These are phyloP conservation scores for Carex sylvatica DNA, from an alignment of 202 grass and related monocot species.

Conservation along the genomic window DNA sequence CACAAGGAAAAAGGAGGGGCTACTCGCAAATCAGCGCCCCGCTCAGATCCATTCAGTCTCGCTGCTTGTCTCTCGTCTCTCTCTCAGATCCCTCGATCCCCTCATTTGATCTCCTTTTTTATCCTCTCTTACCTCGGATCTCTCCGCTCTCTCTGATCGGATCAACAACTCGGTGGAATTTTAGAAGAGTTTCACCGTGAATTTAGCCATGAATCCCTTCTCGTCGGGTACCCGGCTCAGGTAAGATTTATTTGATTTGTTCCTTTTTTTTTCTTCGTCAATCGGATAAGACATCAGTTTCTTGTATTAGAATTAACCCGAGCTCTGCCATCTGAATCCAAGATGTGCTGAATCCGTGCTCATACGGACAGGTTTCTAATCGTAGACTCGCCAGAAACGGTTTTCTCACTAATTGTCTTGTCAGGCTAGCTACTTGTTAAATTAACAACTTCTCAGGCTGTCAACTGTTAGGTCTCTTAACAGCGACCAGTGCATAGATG, in stretches of 20 bases:
- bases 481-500: background rate
- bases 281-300: constrained; percentile 1
- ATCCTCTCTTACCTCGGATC: constrained; percentile 39
- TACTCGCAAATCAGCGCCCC: constrained; percentile 37
- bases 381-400: background rate
- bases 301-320: background rate
- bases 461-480: background rate
- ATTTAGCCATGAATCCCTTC: constrained; percentile 94
- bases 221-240: constrained; percentile 94
- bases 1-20: constrained; percentile 1
- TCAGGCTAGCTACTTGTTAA: background rate
- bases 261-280: background rate
- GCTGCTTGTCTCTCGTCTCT: constrained; percentile 33
- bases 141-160: constrained; percentile 13
- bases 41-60: constrained; percentile 62
- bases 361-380: background rate
- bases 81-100: constrained; percentile 21
- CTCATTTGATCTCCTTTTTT: constrained; percentile 35
- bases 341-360: background rate
- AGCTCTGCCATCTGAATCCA: background rate
- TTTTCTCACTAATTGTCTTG: constrained; percentile 17
- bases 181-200: constrained; percentile 45
- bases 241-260: constrained; percentile 37
- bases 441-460: background rate
- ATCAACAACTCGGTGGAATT: constrained; percentile 37